Evolutionary conservation across 1,139 yeast genomes (phyloP).

Genomic region (Geotrichum klebahnii): DNA sequence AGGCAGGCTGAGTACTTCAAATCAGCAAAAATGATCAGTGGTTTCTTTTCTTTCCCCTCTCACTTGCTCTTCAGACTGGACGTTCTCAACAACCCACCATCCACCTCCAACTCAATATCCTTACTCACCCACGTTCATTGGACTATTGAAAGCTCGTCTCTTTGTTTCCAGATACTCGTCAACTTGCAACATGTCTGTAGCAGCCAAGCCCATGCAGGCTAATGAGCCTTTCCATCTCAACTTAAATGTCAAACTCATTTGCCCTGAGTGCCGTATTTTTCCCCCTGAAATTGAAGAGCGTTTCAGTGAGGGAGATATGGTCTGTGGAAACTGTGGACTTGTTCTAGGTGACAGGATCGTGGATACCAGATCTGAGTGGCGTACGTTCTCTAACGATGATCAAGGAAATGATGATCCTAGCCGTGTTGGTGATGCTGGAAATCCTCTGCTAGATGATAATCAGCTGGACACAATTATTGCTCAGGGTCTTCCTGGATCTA

Average conservation of each 20-base stretch:
- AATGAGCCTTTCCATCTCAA: constrained; percentile 40
- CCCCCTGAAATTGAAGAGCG: constrained; percentile 96
- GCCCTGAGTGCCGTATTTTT: constrained; percentile 92
- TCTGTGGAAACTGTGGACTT: constrained; percentile 93
- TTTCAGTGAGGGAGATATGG: constrained; percentile 95
- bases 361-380: constrained; percentile 97
- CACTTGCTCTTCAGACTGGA: not conserved
- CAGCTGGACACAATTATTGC: constrained; percentile 92
- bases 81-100: not conserved
- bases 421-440: constrained; percentile 99
- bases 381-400: constrained; percentile 91
- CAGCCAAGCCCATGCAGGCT: constrained; percentile 10
- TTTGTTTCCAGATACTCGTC: not conserved
- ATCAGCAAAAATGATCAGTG: too few relatives aligned
- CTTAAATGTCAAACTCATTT: constrained; percentile 80
- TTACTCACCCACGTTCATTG: not conserved
- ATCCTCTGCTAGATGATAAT: constrained; percentile 85
- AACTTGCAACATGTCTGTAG: constrained; percentile 21
- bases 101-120: not conserved
- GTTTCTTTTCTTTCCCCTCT: not conserved
- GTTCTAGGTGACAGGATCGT: constrained; percentile 89
- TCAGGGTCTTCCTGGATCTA: constrained; percentile 60
- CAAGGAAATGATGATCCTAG: constrained; percentile 98
- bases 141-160: not conserved
- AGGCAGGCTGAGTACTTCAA: too few relatives aligned